Evolutionary conservation across 768 basidiomycete species (phyloP).

Genomic region (Gymnopilus junonius): DNA sequence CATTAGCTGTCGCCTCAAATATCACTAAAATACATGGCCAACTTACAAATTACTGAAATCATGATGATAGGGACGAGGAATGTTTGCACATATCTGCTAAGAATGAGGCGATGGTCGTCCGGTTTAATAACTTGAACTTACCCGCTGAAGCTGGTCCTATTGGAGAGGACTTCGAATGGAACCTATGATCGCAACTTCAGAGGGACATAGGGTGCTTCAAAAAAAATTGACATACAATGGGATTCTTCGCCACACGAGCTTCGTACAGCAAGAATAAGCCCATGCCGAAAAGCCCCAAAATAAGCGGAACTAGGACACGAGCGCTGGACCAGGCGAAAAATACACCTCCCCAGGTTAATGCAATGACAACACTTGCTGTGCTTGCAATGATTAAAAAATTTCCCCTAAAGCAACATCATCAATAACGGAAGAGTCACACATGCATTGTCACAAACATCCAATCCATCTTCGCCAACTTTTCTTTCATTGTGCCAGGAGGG

Average conservation of each 20-base stretch:
- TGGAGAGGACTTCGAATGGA: slow-evolving; percentile 24
- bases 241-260: slow-evolving; percentile 26
- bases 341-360: slow-evolving; percentile 7
- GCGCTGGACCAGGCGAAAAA: background rate
- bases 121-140: background rate
- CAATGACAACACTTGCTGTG: slow-evolving; percentile 7
- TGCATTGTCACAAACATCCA: slow-evolving; percentile 23
- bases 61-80: slow-evolving; percentile 1
- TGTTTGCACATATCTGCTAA: background rate
- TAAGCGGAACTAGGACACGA: slow-evolving; percentile 4
- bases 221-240: slow-evolving; percentile 3
- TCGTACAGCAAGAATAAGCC: slow-evolving; percentile 47
- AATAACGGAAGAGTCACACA: background rate
- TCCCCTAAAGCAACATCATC: background rate
- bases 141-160: slow-evolving; percentile 35
- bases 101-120: background rate
- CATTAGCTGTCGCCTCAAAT: no score
- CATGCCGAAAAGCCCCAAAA: slow-evolving; percentile 37
- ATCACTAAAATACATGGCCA: no score
- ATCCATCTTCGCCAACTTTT: slow-evolving; percentile 6
- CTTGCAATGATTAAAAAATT: slow-evolving; percentile 2
- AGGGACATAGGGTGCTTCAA: background rate
- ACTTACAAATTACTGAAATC: slow-evolving; percentile 5
- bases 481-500: slow-evolving; percentile 1
- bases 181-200: slow-evolving; percentile 10